Evolutionary conservation across 495 filamentous ascomycete species (phyloP).

Genomic region (Penicillium roqueforti): DNA sequence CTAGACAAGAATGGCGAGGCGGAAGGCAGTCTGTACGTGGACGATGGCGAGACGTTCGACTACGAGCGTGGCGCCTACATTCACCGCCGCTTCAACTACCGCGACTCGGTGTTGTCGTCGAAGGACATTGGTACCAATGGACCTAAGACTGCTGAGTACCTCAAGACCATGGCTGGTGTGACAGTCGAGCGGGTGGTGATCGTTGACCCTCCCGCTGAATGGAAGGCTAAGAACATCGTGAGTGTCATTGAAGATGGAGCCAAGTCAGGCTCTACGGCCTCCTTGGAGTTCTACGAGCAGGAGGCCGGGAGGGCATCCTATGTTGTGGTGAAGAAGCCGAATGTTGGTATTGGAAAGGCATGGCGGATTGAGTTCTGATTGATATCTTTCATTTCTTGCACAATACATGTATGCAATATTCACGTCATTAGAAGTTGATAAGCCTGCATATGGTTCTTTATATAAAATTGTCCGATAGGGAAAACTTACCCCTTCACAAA

Average conservation of each 20-base stretch:
- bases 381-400: background rate
- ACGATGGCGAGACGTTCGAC: conserved; percentile 91
- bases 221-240: conserved; percentile 65
- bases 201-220: conserved; percentile 68
- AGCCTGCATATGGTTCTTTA: conserved; percentile 3
- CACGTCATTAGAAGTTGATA: conserved; percentile 9
- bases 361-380: conserved; percentile 72
- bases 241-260: conserved; percentile 65
- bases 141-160: conserved; percentile 65
- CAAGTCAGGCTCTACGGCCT: conserved; percentile 49
- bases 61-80: conserved; percentile 82
- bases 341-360: conserved; percentile 67
- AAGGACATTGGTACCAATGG: conserved; percentile 45
- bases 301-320: conserved; percentile 63
- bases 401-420: conserved; percentile 16
- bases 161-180: conserved; percentile 72
- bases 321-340: conserved; percentile 77
- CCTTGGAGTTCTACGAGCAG: conserved; percentile 57
- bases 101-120: conserved; percentile 50
- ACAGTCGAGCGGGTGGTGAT: conserved; percentile 78
- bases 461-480: background rate
- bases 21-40: conserved; percentile 79
- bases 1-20: conserved; percentile 68
- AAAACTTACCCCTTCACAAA: background rate
- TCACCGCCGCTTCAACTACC: conserved; percentile 70